Conservation (phyloP, 352 stramenopile genomes). For the Halophytophthora batemanensis region DNA sequence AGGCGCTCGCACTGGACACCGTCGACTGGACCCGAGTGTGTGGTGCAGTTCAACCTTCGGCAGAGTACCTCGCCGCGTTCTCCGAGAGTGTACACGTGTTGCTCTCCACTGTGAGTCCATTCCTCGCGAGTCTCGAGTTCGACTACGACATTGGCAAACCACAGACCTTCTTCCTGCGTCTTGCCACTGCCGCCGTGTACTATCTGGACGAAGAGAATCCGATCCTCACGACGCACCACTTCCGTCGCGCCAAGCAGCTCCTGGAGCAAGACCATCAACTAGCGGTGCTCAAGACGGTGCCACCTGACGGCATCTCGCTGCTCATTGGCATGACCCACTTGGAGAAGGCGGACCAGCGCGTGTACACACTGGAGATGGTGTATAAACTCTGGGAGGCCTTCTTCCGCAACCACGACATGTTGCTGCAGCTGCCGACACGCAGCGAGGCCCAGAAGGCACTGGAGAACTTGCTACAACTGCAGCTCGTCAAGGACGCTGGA, state of each 20-base stretch:
- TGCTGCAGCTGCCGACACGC: slow-evolving; percentile 56
- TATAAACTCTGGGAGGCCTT: slow-evolving; percentile 81
- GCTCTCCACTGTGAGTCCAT: slow-evolving; percentile 24
- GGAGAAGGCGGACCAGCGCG: slow-evolving; percentile 55
- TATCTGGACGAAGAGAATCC: slow-evolving; percentile 40
- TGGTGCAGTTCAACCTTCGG: slow-evolving; percentile 11
- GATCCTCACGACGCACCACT: slow-evolving; percentile 42
- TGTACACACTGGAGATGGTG: slow-evolving; percentile 85
- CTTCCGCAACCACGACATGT: slow-evolving; percentile 69
- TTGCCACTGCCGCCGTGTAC: slow-evolving; percentile 45
- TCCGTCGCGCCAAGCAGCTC: slow-evolving; percentile 44
- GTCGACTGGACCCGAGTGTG: slow-evolving; percentile 27
- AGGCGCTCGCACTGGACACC: slow-evolving; percentile 34
- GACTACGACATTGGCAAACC: slow-evolving; percentile 77
- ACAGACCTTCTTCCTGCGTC: slow-evolving; percentile 59
- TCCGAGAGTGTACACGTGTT: slow-evolving; percentile 38
- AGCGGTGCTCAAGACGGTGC: slow-evolving; percentile 60
- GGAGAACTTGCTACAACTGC: slow-evolving; percentile 61
- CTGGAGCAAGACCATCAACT: slow-evolving; percentile 77
- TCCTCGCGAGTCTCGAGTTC: slow-evolving; percentile 59
- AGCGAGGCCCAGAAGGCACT: slow-evolving; percentile 74
- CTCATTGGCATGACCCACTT: slow-evolving; percentile 78
- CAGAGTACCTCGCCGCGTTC: slow-evolving; percentile 39
- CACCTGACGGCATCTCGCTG: slow-evolving; percentile 66
- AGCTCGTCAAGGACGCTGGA: slow-evolving; percentile 73